Evolutionary conservation across 2,329 filamentous ascomycete species (phyloP), one percentile per base, ranked within the genome.

Genomic region (Pseudogymnoascus sp.): DNA sequence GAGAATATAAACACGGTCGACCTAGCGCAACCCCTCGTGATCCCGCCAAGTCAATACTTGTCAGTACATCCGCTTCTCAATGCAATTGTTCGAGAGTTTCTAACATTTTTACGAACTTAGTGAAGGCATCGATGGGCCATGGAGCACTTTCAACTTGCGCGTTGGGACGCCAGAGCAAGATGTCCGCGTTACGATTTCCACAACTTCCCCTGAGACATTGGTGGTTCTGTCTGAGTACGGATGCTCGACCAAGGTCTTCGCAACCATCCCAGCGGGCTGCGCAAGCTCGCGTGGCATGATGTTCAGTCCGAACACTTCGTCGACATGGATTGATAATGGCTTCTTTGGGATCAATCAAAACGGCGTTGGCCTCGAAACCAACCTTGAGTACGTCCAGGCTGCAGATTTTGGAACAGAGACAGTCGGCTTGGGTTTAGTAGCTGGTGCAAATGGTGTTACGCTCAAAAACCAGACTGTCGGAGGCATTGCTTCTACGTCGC

Each of bases 121-220:
- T 54, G 75, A 78, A 23, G 77, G 77, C 63, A 78, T 76, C 51
- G 77, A 79, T 64, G 77, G 77, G 16, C 73, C 73, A 19, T 78
- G 76, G 76, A 77, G 75, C 65, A 77, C 71, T 13, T 78, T 78
- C 63, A 68, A 75, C 63, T 62, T 76, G 39, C 73, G 73, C 14
- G 72, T 75, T n/a, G 76, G 76, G n/a, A 74, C 69, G 4, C 73
- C 76, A 16, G 71, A 74, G 54, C 74, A 76, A 64, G 69, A 73
- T 63, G 67, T 77, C 13, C 69, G 75, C 63, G 75, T 77, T 3
- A 71, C 77, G 11, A 70, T 77, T 8, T 78, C 77, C 28, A 79
- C 77, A 16, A 73, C 77, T 1, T 75, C 75, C 10, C 73, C 75
- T 1, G 68, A 75, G 48, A 70, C 75, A 8, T 65, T 77, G 60